Evolutionary conservation across 1,139 yeast species (phyloP), one percentile per base, ranked within the genome.

Genomic region (Lodderomyces beijingensis): DNA sequence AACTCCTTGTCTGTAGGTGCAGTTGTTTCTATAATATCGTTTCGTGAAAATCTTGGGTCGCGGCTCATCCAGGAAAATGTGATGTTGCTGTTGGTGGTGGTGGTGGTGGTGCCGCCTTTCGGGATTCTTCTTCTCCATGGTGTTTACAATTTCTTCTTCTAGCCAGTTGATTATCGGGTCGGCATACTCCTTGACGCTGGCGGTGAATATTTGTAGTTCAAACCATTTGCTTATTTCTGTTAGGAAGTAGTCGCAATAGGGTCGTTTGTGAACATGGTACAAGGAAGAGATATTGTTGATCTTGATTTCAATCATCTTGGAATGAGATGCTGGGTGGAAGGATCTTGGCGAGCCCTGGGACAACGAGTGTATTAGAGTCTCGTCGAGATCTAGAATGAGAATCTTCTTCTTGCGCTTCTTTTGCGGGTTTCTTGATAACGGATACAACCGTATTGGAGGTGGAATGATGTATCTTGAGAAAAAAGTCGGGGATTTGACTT

Each of bases 151-250:
- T 31, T 67, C 73, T 34, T 53, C 54, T 45, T 68, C 74, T 14
- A 91, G 62, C 82, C 94, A 86, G 57, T 89, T 93, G 33, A 91
- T 87, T 40, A 91, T 93, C 0, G 98, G 98, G 51, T 91, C 98
- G 0, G 98, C 98, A 49, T 91, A 91, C 53, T 88, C 96, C 56
- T 79, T 79, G 38, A 91, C 93, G 32, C 95, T 82, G 2, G 98
- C 98, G 0, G 98, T 91, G 62, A 88, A 88, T 9, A 91, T 77
- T 30, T 88, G 91, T 27, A 91, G 63, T 46, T 87, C 85, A 57
- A 78, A 91, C 97, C 97, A 91, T 47, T 79, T 77, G 35, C 81
- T 66, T 10, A 88, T 93, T 40, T 80, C 83, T 38, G 76, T 68
- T 19, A 91, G 64, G 51, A 91, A 91, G 44, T 76, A 74, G 54